Evolutionary conservation across 768 basidiomycete genomes (phyloP), one percentile per base, ranked within the genome.

Genomic region (Kwoniella newhampshirensis): DNA sequence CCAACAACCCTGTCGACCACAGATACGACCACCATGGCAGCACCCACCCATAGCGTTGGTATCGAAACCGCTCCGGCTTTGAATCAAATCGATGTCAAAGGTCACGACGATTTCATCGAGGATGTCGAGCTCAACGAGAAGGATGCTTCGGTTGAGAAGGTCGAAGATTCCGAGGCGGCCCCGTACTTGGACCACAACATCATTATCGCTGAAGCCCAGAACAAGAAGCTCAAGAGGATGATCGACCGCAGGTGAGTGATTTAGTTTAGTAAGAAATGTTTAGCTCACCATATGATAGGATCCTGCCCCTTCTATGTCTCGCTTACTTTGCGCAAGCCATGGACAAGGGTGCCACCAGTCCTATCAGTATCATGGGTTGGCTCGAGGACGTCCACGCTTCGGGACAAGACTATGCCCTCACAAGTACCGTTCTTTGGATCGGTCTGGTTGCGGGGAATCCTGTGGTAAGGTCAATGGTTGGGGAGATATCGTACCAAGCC

Each of bases 401-500:
- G 13, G 68, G 65, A n/a, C 67, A 64, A 59, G 68, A 70, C 48
- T 70, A 66, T 26, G 62, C 61, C 23, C 41, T 70, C 17, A 67
- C 63, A 12, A 60, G 60, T 26, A 70, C 68, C 4, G 35, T 66
- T 12, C 50, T 70, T 15, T 70, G 68, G 68, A 54, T 57, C 32
- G 68, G 68, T 40, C 59, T 70, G 51, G 59, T 70, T 32, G 44
- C 59, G 17, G 68, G 68, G 21, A 66, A 70, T 40, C 65, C 65
- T 25, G 25, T 66, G 9, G 68, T 66, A n/a, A 54, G 58, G 46
- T 23, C 11, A 32, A 20, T 28, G 3, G 18, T 5, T 27, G 4
- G 20, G 18, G 4, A 43, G 42, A 6, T 28, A 28, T 45, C 9
- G 11, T 13, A 11, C 44, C 5, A 45, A 13, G 30, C 28, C 23